Evolutionary conservation across 257 asterid species (phyloP), one percentile per base, ranked within the genome.

Genomic region (Handroanthus guayacan): DNA sequence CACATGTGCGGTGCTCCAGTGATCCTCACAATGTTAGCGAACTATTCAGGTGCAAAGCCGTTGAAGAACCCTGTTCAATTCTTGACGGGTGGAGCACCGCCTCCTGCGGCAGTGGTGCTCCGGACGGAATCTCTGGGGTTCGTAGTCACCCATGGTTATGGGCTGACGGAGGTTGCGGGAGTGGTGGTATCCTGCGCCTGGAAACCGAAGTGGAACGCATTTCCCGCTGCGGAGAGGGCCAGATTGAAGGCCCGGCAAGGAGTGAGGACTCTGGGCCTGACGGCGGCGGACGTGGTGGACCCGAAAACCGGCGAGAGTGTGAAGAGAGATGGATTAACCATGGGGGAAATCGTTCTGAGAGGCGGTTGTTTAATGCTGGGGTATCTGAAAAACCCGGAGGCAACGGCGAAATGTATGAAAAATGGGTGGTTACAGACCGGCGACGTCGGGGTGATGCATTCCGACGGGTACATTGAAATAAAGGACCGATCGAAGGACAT

Each of bases 1-100:
- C 97, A 93, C 71, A 88, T 91, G 96, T 86, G 98, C 56, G 98
- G 97, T 18, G 98, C 98, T 0, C 97, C 98, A 0, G 91, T 89
- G 77, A 78, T 93, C 6, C 89, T 93, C 3, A 83, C 83, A 62
- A 93, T 93, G 97, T 3, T 93, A 3, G 85, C 88, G 0, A 89
- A 90, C 52, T 75, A 75, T 9, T 85, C 90, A 0, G 3, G 14
- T 0, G 86, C 82, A 0, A 80, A 34, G 43, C 86, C 83, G 36
- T 78, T 88, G 2, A 57, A 81, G 5, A 17, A 41, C 57, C 88
- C 89, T 0, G 92, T 93, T 3, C 82, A 86, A 1, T 63, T 91
- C 62, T 36, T 86, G 60, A 91, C 98, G 0, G 97, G 87, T 13
- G 97, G 98, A 0, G 91, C 97, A 4, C 92, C 97, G 0, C 94